phyloP scores from a whole-genome alignment of 1,284 basidiomycete species.

The Ceratobasidium sp. region DNA sequence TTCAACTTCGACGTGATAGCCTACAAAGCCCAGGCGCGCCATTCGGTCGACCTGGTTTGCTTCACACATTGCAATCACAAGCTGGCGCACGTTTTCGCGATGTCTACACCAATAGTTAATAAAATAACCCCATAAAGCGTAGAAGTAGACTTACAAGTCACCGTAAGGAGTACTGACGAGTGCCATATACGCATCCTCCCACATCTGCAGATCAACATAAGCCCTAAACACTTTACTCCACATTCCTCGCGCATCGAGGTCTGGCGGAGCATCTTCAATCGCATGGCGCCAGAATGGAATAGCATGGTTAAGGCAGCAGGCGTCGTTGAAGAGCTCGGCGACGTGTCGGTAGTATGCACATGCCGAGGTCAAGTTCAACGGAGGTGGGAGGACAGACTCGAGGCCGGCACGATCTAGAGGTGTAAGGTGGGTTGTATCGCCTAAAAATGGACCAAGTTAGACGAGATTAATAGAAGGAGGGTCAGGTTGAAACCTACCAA shows the following conservation, averaged over 20 bases:
- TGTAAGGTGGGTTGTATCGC: slow-evolving; percentile 17
- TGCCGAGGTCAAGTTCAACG: slow-evolving; percentile 50
- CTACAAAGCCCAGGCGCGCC: slow-evolving; percentile 86
- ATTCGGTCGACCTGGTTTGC: slow-evolving; percentile 82
- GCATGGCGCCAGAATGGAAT: slow-evolving; percentile 80
- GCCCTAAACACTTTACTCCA: slow-evolving; percentile 86
- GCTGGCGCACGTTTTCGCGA: slow-evolving; percentile 78
- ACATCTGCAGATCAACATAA: slow-evolving; percentile 74
- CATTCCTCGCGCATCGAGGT: slow-evolving; percentile 67
- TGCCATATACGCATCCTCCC: slow-evolving; percentile 86
- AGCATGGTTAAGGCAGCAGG: slow-evolving; percentile 67
- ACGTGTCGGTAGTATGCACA: slow-evolving; percentile 82
- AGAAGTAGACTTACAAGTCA: slow-evolving; percentile 69
- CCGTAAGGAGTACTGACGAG: slow-evolving; percentile 78
- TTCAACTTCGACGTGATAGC: slow-evolving; percentile 89
- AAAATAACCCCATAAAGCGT: slow-evolving; percentile 1
- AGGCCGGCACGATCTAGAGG: slow-evolving; percentile 41
- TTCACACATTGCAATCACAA: slow-evolving; percentile 95
- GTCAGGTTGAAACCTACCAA: slow-evolving; percentile 66
- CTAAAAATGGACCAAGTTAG: slow-evolving; percentile 37
- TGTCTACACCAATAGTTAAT: slow-evolving; percentile 63
- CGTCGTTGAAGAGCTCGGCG: slow-evolving; percentile 75
- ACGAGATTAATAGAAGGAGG: background rate
- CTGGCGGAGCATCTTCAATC: slow-evolving; percentile 69
- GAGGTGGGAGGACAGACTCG: slow-evolving; percentile 47